These are phyloP conservation scores for Boeremia exigua DNA, from an alignment of 2,329 filamentous ascomycete genomes.

Conservation along the genomic window DNA sequence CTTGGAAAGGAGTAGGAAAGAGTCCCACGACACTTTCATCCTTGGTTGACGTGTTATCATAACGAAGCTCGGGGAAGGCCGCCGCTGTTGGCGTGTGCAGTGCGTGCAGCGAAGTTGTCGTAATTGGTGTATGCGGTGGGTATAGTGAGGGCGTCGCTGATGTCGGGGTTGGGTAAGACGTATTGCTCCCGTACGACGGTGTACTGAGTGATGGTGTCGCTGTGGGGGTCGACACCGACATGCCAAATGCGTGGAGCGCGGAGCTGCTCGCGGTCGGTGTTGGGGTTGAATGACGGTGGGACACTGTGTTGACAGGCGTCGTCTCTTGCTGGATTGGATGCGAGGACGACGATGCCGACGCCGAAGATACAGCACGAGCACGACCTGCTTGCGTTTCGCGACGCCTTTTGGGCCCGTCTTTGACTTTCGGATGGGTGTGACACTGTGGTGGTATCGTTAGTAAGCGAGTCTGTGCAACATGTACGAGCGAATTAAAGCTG, in stretches of 20 bases:
- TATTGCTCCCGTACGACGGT: conserved; percentile 26
- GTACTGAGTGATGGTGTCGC: conserved; percentile 27
- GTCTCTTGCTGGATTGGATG: conserved; percentile 42
- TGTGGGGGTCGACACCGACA: conserved; percentile 33
- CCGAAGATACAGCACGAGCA: conserved; percentile 44
- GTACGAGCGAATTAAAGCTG: conserved; percentile 5
- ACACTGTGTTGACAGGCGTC: conserved; percentile 26
- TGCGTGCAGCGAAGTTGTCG: conserved; percentile 28
- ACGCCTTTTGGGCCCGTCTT: conserved; percentile 51
- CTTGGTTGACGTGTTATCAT: conserved; percentile 16
- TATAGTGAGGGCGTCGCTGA: conserved; percentile 24
- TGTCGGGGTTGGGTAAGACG: conserved; percentile 36
- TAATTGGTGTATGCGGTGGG: conserved; percentile 18
- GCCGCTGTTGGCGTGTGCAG: conserved; percentile 29
- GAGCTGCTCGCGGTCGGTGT: conserved; percentile 33
- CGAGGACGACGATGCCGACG: conserved; percentile 42
- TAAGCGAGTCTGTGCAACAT: conserved; percentile 22
- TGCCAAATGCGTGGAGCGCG: conserved; percentile 33
- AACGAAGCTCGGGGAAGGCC: conserved; percentile 22
- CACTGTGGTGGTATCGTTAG: conserved; percentile 43
- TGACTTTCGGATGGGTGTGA: conserved; percentile 52
- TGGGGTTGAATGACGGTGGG: conserved; percentile 41
- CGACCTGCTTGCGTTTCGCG: conserved; percentile 49
- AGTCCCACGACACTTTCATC: conserved; percentile 38
- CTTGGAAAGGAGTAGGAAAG: conserved; percentile 42